Percentiles rank a stretch among this genome's conserved stretches.
These are phyloP conservation scores for Monsonia emarginata DNA, from an alignment of 441 rosid genomes.

Conservation along the genomic window DNA sequence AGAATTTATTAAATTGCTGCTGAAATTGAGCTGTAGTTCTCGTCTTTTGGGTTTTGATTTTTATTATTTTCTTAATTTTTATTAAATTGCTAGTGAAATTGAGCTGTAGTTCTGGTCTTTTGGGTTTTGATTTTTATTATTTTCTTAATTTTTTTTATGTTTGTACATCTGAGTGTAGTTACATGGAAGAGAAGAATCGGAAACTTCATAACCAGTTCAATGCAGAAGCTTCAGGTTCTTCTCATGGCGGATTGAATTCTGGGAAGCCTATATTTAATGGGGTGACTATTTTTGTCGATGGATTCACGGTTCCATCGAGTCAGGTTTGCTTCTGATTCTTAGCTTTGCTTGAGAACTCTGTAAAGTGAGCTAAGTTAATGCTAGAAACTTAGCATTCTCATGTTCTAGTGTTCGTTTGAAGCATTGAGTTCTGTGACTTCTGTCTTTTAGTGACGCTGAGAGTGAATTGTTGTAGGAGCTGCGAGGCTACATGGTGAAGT, in stretches of 20 bases:
- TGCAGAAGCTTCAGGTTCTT: slow-evolving; percentile 48
- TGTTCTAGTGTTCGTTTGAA: too few species aligned
- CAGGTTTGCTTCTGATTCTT: slow-evolving; percentile 39
- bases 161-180: slow-evolving; percentile 34
- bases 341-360: neutral
- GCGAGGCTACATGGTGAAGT: slow-evolving; percentile 51
- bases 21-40: slow-evolving; percentile 1
- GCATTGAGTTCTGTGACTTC: too few species aligned
- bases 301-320: slow-evolving; percentile 76
- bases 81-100: neutral
- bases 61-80: neutral
- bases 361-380: neutral
- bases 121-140: neutral
- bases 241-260: slow-evolving; percentile 28
- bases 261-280: slow-evolving; percentile 57
- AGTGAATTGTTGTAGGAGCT: slow-evolving; percentile 40
- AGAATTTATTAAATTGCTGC: neutral
- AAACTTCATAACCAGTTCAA: slow-evolving; percentile 67
- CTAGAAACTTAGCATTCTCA: neutral
- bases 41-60: too few species aligned
- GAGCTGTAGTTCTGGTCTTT: neutral
- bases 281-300: slow-evolving; percentile 78
- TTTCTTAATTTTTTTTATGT: slow-evolving; percentile 7
- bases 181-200: slow-evolving; percentile 69
- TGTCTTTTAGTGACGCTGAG: too few species aligned